Evolutionary conservation across 2,329 filamentous ascomycete species (phyloP).

Genomic region (Fusarium poae): DNA sequence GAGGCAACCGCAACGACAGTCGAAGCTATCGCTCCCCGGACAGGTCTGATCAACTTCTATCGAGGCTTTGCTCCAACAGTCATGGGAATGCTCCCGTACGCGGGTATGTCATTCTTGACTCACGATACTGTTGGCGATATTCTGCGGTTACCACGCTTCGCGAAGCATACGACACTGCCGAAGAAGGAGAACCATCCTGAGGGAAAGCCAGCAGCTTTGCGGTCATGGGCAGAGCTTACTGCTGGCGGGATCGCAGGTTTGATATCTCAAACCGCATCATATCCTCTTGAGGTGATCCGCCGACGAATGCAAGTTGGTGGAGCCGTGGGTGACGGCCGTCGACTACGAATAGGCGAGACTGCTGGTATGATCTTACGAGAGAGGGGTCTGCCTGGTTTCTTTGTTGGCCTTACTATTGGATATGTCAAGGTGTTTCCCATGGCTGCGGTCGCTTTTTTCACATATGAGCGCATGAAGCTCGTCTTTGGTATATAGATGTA

Average conservation of each 20-base stretch:
- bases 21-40: constrained; percentile 66
- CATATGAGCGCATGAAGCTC: constrained; percentile 74
- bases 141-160: constrained; percentile 76
- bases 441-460: constrained; percentile 78
- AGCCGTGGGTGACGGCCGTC: constrained; percentile 89
- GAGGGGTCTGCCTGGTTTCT: constrained; percentile 84
- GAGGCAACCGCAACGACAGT: constrained; percentile 59
- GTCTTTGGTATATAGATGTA: constrained; percentile 71
- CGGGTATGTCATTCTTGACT: constrained; percentile 93
- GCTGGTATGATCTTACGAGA: constrained; percentile 80
- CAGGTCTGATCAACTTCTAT: constrained; percentile 91
- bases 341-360: constrained; percentile 83
- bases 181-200: constrained; percentile 65
- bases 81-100: constrained; percentile 96
- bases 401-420: constrained; percentile 91
- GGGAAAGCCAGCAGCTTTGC: constrained; percentile 78
- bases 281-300: constrained; percentile 92
- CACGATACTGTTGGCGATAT: constrained; percentile 92
- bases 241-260: constrained; percentile 89
- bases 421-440: constrained; percentile 96
- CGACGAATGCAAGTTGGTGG: constrained; percentile 97
- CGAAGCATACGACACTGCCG: constrained; percentile 80
- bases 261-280: constrained; percentile 91
- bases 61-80: constrained; percentile 92
- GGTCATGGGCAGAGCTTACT: constrained; percentile 86